These are phyloP conservation scores for Lodderomyces elongisporus DNA, from an alignment of 1,139 yeast species.

Conservation along the genomic window DNA sequence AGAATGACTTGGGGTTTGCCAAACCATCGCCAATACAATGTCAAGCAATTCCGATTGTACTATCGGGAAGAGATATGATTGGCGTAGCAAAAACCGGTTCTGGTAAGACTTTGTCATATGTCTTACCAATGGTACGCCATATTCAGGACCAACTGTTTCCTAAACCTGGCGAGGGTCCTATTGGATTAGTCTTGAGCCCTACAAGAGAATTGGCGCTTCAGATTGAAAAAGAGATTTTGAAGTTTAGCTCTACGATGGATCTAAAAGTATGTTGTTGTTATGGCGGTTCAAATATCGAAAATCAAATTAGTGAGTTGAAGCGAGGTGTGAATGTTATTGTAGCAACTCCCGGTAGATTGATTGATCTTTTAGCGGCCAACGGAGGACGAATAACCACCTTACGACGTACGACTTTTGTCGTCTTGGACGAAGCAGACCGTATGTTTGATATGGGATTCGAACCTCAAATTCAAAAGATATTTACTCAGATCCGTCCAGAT, in stretches of 20 bases:
- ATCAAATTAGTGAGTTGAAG: slow-evolving; percentile 75
- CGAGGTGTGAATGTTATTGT: slow-evolving; percentile 78
- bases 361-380: slow-evolving; percentile 83
- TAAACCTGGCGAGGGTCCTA: slow-evolving; percentile 53
- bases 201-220: slow-evolving; percentile 92
- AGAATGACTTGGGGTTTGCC: slow-evolving; percentile 44
- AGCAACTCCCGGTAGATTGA: slow-evolving; percentile 94
- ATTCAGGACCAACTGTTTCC: slow-evolving; percentile 62
- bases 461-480: slow-evolving; percentile 85
- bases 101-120: slow-evolving; percentile 87
- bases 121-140: slow-evolving; percentile 80
- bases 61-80: slow-evolving; percentile 86
- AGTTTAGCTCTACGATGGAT: slow-evolving; percentile 38
- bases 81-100: slow-evolving; percentile 97
- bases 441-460: slow-evolving; percentile 98
- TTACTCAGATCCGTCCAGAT: slow-evolving; percentile 77
- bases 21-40: slow-evolving; percentile 87
- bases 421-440: slow-evolving; percentile 94
- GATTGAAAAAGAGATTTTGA: slow-evolving; percentile 61
- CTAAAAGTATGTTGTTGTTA: slow-evolving; percentile 69
- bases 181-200: slow-evolving; percentile 80
- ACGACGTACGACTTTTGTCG: slow-evolving; percentile 69
- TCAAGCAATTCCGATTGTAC: slow-evolving; percentile 85
- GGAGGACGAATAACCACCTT: slow-evolving; percentile 73
- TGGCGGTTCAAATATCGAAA: slow-evolving; percentile 87